Evolutionary conservation across 2,329 filamentous ascomycete species (phyloP), one percentile per base, ranked within the genome.

Genomic region (Botrytis byssoidea): DNA sequence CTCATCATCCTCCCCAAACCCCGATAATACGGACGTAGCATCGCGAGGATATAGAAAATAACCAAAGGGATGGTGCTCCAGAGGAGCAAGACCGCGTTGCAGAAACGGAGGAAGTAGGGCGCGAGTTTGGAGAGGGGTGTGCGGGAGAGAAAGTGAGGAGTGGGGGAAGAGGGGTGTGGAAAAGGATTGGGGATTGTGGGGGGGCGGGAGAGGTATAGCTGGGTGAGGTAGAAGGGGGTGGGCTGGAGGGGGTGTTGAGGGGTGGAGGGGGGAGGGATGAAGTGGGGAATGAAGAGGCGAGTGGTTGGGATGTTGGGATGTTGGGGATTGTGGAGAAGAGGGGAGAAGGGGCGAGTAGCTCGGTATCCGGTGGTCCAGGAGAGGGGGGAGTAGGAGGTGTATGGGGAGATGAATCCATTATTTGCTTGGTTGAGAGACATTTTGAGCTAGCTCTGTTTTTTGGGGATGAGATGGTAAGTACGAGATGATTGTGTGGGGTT

Each of bases 321-420:
- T 42, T 42, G 61, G 8, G 61, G 61, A 9, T 14, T 6, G 5
- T 29, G 40, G 29, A 65, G 9, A 18, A 20, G 12, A 1, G 61
- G 61, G n/a, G 9, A n/a, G 37, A 64, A 44, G 25, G 61, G 40
- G 9, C 25, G 40, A 3, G 40, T 12, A n/a, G 61, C n/a, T 3
- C n/a, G n/a, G 40, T 65, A 65, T 8, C 61, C 61, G 37, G 37
- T 64, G 8, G 61, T 64, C 61, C 61, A 64, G 61, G 37, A 64
- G 61, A 32, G 61, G 2, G 61, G n/a, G 9, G 40, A 12, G 61
- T 64, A 46, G 7, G 61, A 9, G 2, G n/a, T 7, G 37, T 63
- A 22, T 48, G 20, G 20, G 20, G 14, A 9, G n/a, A 29, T 29
- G 1, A 9, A 32, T 32, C 14, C 16, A 29, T 57, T 57, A n/a